Base-by-base conservation (phyloP, 139 green algal species). In the Haematococcus lacustris region DNA sequence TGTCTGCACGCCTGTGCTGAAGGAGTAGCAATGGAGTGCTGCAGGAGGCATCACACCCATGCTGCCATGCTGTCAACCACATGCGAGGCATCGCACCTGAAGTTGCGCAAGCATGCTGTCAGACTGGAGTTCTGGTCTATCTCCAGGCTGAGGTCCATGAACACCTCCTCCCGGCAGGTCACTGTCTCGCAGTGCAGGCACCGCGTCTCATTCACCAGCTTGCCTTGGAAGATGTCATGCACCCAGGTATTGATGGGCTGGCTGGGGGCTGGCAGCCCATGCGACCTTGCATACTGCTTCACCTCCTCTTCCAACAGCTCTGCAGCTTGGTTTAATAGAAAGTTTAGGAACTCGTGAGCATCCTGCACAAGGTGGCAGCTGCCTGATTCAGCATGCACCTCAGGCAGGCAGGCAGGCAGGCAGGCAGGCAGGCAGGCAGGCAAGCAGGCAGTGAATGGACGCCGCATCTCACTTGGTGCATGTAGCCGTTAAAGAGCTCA, bases 341-440 rank as follows among this genome's bases (percentile, higher is more conserved):
- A 98, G 79, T 97, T 97, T 3, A 98, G 81, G 75, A 99, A 98
- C 80, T 99, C 95, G 66, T 98, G 95, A 1, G 95, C 95, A 75
- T 99, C 95, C 89, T 98, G 91, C 30, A 28, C 30, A 5, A 39
- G 30, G 60, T 67, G 32, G 5, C 7, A 9, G 30, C 33, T 64
- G 57, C 26, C 13, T 37, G 57, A 4, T 37, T 28, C 21, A 64
- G 53, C 21, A 30, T 23, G 53, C 43, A 53, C 43, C 43, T 9
- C 43, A 53, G 43, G 43, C 43, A 53, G n/a, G n/a, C n/a, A n/a
- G n/a, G n/a, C n/a, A n/a, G n/a, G n/a, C n/a, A n/a, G n/a, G n/a
- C n/a, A n/a, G n/a, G n/a, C n/a, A n/a, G n/a, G n/a, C n/a, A n/a
- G n/a, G n/a, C n/a, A n/a, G n/a, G n/a, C n/a, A n/a, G 13, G 21